A percentile compares a stretch with the other conserved stretches of the same genome.
Evolutionary conservation across 2,329 filamentous ascomycete genomes (phyloP).

Genomic region (Phaeosphaeria sp.): DNA sequence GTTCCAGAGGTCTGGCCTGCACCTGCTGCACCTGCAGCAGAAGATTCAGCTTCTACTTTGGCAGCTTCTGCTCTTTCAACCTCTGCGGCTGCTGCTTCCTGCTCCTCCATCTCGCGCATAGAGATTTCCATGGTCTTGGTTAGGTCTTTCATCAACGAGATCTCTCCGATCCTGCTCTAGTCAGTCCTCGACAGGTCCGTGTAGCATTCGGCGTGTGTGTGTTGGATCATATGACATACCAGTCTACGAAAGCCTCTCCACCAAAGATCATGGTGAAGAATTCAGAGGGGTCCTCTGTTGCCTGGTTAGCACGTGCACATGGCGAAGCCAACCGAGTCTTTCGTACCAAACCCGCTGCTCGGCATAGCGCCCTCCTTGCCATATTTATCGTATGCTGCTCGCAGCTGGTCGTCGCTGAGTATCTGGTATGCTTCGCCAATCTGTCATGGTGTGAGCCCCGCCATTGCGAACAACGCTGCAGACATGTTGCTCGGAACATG

Average conservation of each 20-base stretch:
- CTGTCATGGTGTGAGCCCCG: conserved; percentile 47
- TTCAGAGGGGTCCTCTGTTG: conserved; percentile 83
- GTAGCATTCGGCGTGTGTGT: not conserved
- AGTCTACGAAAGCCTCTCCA: conserved; percentile 92
- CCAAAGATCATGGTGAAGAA: conserved; percentile 99
- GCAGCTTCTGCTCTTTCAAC: conserved; percentile 29
- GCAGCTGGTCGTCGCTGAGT: conserved; percentile 83
- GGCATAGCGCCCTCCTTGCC: conserved; percentile 95
- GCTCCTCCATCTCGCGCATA: conserved; percentile 78
- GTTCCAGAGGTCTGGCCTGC: conserved; percentile 22
- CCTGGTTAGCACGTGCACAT: conserved; percentile 23
- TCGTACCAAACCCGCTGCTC: conserved; percentile 80
- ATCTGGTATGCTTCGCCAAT: conserved; percentile 79
- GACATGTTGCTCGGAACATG: conserved; percentile 4
- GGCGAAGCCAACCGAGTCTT: not conserved
- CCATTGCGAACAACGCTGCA: conserved; percentile 11
- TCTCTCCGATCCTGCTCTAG: conserved; percentile 79
- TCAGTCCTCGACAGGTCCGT: conserved; percentile 7
- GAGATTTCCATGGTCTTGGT: conserved; percentile 99
- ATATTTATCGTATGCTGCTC: conserved; percentile 93
- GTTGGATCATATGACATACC: conserved; percentile 50
- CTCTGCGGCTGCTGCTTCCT: conserved; percentile 63
- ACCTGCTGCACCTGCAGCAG: conserved; percentile 20
- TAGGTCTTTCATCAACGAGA: conserved; percentile 97
- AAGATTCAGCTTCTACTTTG: conserved; percentile 3